Percentiles rank a stretch among this genome's conserved stretches.
Evolutionary conservation across 352 stramenopile genomes (phyloP).

Genomic region (Aphanomyces invadans): DNA sequence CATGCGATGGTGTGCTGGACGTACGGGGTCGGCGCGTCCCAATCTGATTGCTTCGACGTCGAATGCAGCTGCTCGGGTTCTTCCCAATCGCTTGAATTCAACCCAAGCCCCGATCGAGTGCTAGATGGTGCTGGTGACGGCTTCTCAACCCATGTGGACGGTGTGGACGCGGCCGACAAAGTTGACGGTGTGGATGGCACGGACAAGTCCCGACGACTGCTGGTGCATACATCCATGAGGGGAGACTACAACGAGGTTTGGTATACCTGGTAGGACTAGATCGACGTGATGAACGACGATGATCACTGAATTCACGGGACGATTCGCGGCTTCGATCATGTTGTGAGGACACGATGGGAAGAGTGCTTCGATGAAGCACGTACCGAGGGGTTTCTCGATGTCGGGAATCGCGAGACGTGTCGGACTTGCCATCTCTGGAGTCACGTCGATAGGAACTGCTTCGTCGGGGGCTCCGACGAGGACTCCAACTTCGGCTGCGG

Average conservation of each 20-base stretch:
- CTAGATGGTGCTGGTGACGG: slow-evolving; percentile 8
- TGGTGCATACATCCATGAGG: neutral
- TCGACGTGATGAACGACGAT: slow-evolving; percentile 9
- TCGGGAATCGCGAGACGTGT: neutral
- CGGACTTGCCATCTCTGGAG: neutral
- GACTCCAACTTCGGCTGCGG: slow-evolving; percentile 1
- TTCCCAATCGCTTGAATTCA: slow-evolving; percentile 71
- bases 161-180: neutral
- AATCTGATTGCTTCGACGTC: slow-evolving; percentile 31
- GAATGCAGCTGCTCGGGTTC: slow-evolving; percentile 55
- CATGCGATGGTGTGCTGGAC: too few relatives aligned
- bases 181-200: neutral
- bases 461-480: neutral
- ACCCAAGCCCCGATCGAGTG: slow-evolving; percentile 21
- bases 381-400: neutral
- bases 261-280: neutral
- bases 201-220: neutral
- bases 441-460: neutral
- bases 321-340: neutral
- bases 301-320: neutral
- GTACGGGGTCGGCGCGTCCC: slow-evolving; percentile 42
- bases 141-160: slow-evolving; percentile 23
- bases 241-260: neutral
- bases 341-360: neutral
- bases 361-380: neutral